Percentiles rank a stretch among this genome's conserved stretches.
phyloP scores from a whole-genome alignment of 768 basidiomycete genomes.

The Hysterangium stoloniferum region DNA sequence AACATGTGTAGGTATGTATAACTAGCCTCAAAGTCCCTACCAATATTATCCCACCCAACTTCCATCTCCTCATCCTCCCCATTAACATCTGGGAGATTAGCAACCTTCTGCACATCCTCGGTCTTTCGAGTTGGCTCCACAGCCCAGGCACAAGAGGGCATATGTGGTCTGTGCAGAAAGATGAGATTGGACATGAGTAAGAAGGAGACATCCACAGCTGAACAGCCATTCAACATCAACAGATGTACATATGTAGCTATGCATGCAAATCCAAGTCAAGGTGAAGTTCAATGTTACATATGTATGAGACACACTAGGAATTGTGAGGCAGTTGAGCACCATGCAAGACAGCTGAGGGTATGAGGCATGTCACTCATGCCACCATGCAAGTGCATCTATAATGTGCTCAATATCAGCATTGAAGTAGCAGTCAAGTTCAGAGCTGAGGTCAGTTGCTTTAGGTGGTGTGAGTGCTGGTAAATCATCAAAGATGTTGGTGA shows the following conservation, averaged over 20 bases:
- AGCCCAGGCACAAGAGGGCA: constrained; percentile 22
- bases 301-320: constrained; percentile 20
- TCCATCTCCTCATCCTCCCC: too few relatives aligned
- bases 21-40: too few relatives aligned
- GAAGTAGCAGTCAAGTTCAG: constrained; percentile 24
- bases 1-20: not conserved
- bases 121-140: constrained; percentile 20
- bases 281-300: not conserved
- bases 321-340: constrained; percentile 9
- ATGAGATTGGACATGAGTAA: constrained; percentile 20
- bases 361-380: constrained; percentile 14
- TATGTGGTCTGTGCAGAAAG: constrained; percentile 18
- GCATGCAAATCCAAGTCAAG: not conserved
- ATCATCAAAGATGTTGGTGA: constrained; percentile 17
- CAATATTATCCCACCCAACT: too few relatives aligned
- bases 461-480: constrained; percentile 9
- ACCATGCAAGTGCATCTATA: constrained; percentile 22
- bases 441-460: not conserved
- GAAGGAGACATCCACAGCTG: constrained; percentile 22
- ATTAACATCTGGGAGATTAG: constrained; percentile 14
- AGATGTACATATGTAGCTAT: constrained; percentile 20
- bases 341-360: constrained; percentile 20
- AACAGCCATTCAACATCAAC: constrained; percentile 24
- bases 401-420: constrained; percentile 16
- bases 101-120: constrained; percentile 17